Percentiles rank a stretch among this genome's conserved stretches.
Evolutionary conservation across 2,329 filamentous ascomycete species (phyloP).

Genomic region (Lasiodiplodia sp.): DNA sequence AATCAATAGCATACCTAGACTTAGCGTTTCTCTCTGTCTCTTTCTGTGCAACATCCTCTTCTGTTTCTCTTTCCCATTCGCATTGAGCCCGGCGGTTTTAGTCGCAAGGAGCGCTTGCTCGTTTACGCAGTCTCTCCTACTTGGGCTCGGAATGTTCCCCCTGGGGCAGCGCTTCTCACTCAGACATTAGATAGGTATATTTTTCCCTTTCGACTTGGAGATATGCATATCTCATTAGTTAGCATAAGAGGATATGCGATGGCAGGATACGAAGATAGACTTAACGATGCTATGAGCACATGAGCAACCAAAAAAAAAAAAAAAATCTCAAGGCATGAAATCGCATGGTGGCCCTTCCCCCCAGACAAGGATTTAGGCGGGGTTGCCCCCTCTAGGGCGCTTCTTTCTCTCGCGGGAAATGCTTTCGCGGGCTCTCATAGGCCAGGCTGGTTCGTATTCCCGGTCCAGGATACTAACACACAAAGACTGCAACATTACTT

Average conservation of each 20-base stretch:
- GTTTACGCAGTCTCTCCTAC: neutral
- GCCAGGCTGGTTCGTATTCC: constrained; percentile 9
- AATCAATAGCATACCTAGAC: constrained; percentile 17
- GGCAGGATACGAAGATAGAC: neutral
- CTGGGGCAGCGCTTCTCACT: neutral
- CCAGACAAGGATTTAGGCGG: constrained; percentile 2
- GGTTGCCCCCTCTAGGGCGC: neutral
- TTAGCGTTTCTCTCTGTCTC: neutral
- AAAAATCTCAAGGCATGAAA: neutral
- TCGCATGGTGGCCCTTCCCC: neutral
- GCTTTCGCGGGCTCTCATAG: constrained; percentile 1
- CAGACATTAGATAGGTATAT: neutral
- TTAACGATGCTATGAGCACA: constrained; percentile 1
- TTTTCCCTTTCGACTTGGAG: neutral
- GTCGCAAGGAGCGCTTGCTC: neutral
- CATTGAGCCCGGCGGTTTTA: neutral
- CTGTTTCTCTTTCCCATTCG: neutral
- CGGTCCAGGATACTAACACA: neutral
- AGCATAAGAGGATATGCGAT: neutral
- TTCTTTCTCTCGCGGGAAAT: neutral
- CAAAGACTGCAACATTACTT: neutral
- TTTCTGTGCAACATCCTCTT: neutral
- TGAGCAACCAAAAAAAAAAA: neutral
- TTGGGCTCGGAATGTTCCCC: neutral
- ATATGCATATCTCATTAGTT: neutral